Evolutionary conservation across 1,284 basidiomycete species (phyloP), one percentile per base, ranked within the genome.

Genomic region (Ustilago crameri): DNA sequence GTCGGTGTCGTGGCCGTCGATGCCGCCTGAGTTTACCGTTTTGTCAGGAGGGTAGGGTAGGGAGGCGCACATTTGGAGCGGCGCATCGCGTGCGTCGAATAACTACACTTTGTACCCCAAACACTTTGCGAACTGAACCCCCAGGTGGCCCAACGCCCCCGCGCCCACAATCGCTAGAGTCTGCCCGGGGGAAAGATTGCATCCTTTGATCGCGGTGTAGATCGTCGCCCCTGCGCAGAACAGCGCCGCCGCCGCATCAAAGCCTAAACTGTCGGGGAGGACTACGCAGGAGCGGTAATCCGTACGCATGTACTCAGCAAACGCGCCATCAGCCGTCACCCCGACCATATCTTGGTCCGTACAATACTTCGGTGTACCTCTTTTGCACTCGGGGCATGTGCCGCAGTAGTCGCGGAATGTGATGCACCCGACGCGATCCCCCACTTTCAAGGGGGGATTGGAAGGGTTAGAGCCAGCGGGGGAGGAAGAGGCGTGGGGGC

Each of bases 201-300:
- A 45, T 9, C 57, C 51, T 12, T 82, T 72, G 17, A 86, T 76
- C 2, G 83, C 82, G 51, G 83, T 84, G 65, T 73, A 84, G 49
- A 79, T 74, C 10, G 84, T 82, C 3, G 77, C 58, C n/a, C 85
- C 85, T 15, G 85, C 84, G 56, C 84, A 86, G 47, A 85, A 74
- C 2, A 86, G 73, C 8, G 85, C 85, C 3, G 84, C 85, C 12
- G 79, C 79, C 9, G 61, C 30, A 34, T 47, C 62, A 42, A 51
- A 80, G 52, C 23, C 69, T 20, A 79, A 47, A 23, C 10, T 22
- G 9, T 80, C 75, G 3, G 79, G 77, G 17, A 80, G 66, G 40
- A 56, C 61, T 50, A 72, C 67, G 23, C 75, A 72, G 14, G 75
- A 79, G 2, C 55, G 40, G 17, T 72, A 61, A 27, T 74, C 59